Percentiles rank a stretch among this genome's conserved stretches.
Conservation (phyloP, 805 yeast species). For the Yarrowia bubula region DNA sequence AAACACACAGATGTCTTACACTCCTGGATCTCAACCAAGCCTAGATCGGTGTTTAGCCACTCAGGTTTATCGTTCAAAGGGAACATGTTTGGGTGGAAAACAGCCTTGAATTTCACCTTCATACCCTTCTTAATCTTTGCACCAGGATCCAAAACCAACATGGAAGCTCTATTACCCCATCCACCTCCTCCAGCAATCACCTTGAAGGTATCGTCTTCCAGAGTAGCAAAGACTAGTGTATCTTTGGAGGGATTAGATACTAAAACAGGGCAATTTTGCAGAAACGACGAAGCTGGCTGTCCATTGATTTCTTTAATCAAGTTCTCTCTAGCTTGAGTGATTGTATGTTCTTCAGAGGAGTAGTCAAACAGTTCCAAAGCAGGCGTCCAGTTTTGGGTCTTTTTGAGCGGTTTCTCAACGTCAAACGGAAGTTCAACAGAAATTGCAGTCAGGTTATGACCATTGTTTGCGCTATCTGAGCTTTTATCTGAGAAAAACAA, state of each 20-base stretch:
- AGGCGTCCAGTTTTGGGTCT: conserved; percentile 4
- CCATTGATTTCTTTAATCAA: conserved; percentile 56
- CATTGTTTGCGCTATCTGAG: background rate
- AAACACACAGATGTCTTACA: conserved; percentile 31
- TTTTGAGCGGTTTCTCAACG: background rate
- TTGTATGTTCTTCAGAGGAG: conserved; percentile 37
- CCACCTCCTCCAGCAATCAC: conserved; percentile 75
- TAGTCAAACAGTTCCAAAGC: conserved; percentile 28
- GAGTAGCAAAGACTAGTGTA: conserved; percentile 29
- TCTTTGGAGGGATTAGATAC: conserved; percentile 22
- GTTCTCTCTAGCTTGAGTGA: conserved; percentile 56
- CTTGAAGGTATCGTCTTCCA: conserved; percentile 39
- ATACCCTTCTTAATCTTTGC: conserved; percentile 50
- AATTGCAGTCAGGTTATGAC: background rate
- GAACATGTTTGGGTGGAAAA: background rate
- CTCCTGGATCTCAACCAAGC: conserved; percentile 15
- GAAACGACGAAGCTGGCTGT: conserved; percentile 54
- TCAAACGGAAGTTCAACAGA: conserved; percentile 21
- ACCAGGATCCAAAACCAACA: conserved; percentile 63
- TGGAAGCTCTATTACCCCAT: conserved; percentile 68
- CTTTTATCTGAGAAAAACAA: conserved; percentile 22
- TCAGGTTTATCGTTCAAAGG: conserved; percentile 1
- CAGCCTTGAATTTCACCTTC: conserved; percentile 43
- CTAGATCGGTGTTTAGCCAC: background rate
- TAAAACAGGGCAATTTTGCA: conserved; percentile 42